A percentile compares a stretch with the other conserved stretches of the same genome.
These are phyloP conservation scores for Pleurotus tuber-regium DNA, from an alignment of 768 basidiomycete species.

Conservation along the genomic window DNA sequence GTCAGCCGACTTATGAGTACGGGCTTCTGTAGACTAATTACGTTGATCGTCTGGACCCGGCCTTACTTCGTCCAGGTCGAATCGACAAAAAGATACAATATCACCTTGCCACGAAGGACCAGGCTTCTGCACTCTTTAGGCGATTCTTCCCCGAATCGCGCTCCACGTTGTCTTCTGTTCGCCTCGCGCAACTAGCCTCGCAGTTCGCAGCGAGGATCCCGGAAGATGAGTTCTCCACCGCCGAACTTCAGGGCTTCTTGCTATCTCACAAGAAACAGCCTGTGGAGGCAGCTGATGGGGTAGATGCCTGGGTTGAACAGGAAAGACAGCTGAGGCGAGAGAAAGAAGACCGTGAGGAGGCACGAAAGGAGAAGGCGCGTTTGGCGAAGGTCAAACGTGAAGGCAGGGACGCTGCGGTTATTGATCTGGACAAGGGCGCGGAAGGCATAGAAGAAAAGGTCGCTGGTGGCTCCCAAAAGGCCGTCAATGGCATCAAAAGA, in stretches of 20 bases:
- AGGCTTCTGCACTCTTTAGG: conserved; percentile 46
- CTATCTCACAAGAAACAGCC: conserved; percentile 42
- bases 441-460: too few species aligned
- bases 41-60: conserved; percentile 51
- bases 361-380: conserved; percentile 24
- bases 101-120: conserved; percentile 42
- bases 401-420: too few species aligned
- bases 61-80: conserved; percentile 55
- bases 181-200: conserved; percentile 33
- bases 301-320: conserved; percentile 40
- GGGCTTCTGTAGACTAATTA: conserved; percentile 43
- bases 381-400: too few species aligned
- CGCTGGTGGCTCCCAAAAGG: too few species aligned
- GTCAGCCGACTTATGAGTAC: neutral
- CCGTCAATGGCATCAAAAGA: too few species aligned
- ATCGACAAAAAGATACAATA: conserved; percentile 55
- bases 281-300: conserved; percentile 27
- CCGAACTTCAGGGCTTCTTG: conserved; percentile 61
- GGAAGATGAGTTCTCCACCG: conserved; percentile 48
- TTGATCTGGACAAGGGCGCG: too few species aligned
- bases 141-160: conserved; percentile 37
- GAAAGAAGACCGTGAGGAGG: conserved; percentile 31
- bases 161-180: too few species aligned
- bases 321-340: conserved; percentile 27
- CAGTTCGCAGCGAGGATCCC: conserved; percentile 44